phyloP scores from a whole-genome alignment of 176 grass and related monocot genomes.

The Echinochloa phyllopogon region DNA sequence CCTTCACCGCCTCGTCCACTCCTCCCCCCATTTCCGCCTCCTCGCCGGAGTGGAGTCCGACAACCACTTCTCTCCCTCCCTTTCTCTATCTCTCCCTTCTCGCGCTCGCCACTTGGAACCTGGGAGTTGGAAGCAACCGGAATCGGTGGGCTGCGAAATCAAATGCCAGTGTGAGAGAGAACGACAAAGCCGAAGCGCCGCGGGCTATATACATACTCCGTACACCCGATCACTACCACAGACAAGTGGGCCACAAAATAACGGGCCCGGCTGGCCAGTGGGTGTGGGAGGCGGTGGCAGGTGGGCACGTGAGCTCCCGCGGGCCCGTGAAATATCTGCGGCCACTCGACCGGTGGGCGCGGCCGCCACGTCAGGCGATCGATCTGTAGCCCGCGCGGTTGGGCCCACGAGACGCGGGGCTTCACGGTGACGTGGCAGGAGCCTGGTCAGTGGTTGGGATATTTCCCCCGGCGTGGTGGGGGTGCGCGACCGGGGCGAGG shows the following conservation, averaged over 20 bases:
- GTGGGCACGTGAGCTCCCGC: slow-evolving; percentile 21
- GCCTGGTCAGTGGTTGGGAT: slow-evolving; percentile 44
- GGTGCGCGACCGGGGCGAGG: too few species aligned
- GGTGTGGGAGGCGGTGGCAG: neutral
- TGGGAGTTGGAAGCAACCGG: slow-evolving; percentile 7
- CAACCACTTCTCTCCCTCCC: neutral
- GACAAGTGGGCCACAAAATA: slow-evolving; percentile 34
- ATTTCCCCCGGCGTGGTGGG: slow-evolving; percentile 3
- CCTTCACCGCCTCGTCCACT: slow-evolving; percentile 22
- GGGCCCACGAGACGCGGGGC: neutral
- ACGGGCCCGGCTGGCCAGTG: neutral
- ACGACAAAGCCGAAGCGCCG: slow-evolving; percentile 24
- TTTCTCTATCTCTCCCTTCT: neutral
- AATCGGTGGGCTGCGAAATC: slow-evolving; percentile 29
- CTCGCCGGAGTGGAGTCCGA: neutral
- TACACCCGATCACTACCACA: neutral
- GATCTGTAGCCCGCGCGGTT: neutral
- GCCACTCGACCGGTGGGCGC: slow-evolving; percentile 41
- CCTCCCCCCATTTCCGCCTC: slow-evolving; percentile 33
- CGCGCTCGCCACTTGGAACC: slow-evolving; percentile 39
- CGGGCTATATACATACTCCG: slow-evolving; percentile 1
- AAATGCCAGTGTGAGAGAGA: slow-evolving; percentile 26
- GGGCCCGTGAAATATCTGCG: slow-evolving; percentile 51
- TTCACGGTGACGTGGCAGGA: slow-evolving; percentile 40
- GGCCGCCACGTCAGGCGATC: slow-evolving; percentile 54